Percentiles rank a stretch among this genome's conserved stretches.
phyloP scores from a whole-genome alignment of 306 rosid species.

The Citrullus amarus region DNA sequence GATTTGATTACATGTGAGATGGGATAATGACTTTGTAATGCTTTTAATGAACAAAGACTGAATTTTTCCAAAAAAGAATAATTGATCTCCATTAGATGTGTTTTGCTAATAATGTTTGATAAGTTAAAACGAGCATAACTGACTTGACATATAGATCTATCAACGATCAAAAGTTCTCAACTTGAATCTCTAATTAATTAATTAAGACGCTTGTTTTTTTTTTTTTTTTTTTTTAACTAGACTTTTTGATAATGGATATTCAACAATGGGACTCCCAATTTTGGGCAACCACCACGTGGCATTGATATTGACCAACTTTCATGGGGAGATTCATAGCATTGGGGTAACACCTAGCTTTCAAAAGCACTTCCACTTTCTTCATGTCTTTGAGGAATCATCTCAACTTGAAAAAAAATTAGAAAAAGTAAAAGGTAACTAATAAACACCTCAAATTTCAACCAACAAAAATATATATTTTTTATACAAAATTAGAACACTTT shows the following conservation, averaged over 20 bases:
- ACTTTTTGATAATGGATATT: background rate
- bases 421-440: background rate
- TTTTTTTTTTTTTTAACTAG: no score
- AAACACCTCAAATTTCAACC: background rate
- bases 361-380: conserved; percentile 5
- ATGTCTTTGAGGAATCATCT: background rate
- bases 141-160: no score
- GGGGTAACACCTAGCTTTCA: background rate
- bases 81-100: no score
- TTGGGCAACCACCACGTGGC: background rate
- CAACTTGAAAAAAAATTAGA: background rate
- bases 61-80: background rate
- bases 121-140: no score
- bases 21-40: background rate
- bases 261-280: conserved; percentile 3
- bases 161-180: no score
- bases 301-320: background rate
- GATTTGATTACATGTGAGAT: background rate
- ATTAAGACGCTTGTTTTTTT: background rate
- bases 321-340: background rate
- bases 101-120: no score
- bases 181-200: no score
- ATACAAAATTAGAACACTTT: no score
- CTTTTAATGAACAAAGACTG: background rate
- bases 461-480: background rate